These are phyloP conservation scores for Hypoxylon sp. DNA, from an alignment of 2,329 filamentous ascomycete species.

Conservation along the genomic window DNA sequence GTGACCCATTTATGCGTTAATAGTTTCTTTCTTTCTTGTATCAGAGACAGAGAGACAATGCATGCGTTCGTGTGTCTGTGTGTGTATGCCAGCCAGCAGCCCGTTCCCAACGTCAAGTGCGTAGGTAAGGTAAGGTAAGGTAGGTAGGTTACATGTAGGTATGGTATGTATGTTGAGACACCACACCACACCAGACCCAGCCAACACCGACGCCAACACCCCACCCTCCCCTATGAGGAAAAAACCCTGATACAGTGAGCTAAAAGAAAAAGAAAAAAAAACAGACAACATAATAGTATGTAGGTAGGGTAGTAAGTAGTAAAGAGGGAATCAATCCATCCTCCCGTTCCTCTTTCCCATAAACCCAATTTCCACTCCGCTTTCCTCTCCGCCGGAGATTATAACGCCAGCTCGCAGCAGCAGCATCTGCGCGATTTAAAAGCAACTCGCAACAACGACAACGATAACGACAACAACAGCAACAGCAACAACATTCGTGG, in stretches of 20 bases:
- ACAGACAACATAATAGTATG: too few relatives aligned
- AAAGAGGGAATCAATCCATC: slow-evolving; percentile 31
- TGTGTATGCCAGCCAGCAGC: slow-evolving; percentile 25
- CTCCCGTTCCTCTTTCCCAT: slow-evolving; percentile 11
- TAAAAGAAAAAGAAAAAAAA: background rate
- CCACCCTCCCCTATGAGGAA: too few relatives aligned
- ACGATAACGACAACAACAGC: background rate
- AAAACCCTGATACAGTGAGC: background rate
- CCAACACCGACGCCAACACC: background rate
- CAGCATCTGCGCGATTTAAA: background rate
- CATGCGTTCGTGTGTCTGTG: background rate
- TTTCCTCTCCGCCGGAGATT: slow-evolving; percentile 2
- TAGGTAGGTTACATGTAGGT: background rate
- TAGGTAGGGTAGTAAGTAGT: background rate
- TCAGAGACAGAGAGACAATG: slow-evolving; percentile 14
- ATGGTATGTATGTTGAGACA: slow-evolving; percentile 1
- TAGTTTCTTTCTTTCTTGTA: background rate
- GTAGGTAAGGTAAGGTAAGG: too few relatives aligned
- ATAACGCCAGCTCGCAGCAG: slow-evolving; percentile 17
- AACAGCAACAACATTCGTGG: slow-evolving; percentile 15
- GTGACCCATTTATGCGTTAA: background rate
- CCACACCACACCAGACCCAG: slow-evolving; percentile 11
- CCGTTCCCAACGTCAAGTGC: background rate
- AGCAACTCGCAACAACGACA: slow-evolving; percentile 9
- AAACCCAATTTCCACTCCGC: slow-evolving; percentile 5